Evolutionary conservation across 495 filamentous ascomycete species (phyloP).

Genomic region (Pyrenula massariospora): DNA sequence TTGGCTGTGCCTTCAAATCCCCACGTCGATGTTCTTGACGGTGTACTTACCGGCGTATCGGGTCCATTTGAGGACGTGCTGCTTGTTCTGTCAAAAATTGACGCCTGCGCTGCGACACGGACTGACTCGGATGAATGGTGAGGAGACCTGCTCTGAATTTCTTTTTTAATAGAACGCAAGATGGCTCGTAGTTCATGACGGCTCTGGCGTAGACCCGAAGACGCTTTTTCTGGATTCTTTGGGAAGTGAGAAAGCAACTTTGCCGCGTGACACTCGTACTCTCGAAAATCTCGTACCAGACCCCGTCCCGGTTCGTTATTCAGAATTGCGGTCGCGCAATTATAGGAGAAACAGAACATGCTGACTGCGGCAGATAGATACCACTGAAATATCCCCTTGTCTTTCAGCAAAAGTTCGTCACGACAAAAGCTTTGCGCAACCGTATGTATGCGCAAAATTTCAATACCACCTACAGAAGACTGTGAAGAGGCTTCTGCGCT

Average conservation of each 20-base stretch:
- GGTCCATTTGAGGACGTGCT: constrained; percentile 44
- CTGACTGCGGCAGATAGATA: constrained; percentile 51
- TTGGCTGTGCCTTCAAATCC: not conserved
- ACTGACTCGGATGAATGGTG: constrained; percentile 35
- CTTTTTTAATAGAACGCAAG: constrained; percentile 38
- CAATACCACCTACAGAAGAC: constrained; percentile 41
- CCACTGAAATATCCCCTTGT: constrained; percentile 40
- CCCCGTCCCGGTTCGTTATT: constrained; percentile 39
- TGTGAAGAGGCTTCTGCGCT: constrained; percentile 32
- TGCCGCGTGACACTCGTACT: constrained; percentile 57
- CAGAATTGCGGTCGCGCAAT: constrained; percentile 48
- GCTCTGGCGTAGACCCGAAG: constrained; percentile 28
- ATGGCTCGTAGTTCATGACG: constrained; percentile 33
- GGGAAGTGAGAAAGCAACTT: constrained; percentile 33
- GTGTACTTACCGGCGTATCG: constrained; percentile 16
- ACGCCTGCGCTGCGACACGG: constrained; percentile 32
- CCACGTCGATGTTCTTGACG: constrained; percentile 2
- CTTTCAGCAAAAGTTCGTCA: constrained; percentile 47
- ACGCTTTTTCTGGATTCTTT: constrained; percentile 16
- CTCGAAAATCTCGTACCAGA: constrained; percentile 59
- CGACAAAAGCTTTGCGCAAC: constrained; percentile 74
- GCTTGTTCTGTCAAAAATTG: constrained; percentile 62
- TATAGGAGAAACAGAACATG: constrained; percentile 52
- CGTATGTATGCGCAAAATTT: constrained; percentile 63
- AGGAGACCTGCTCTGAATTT: constrained; percentile 44